Evolutionary conservation across 179 eudicot species (phyloP).

Genomic region (Silene noctiflora): DNA sequence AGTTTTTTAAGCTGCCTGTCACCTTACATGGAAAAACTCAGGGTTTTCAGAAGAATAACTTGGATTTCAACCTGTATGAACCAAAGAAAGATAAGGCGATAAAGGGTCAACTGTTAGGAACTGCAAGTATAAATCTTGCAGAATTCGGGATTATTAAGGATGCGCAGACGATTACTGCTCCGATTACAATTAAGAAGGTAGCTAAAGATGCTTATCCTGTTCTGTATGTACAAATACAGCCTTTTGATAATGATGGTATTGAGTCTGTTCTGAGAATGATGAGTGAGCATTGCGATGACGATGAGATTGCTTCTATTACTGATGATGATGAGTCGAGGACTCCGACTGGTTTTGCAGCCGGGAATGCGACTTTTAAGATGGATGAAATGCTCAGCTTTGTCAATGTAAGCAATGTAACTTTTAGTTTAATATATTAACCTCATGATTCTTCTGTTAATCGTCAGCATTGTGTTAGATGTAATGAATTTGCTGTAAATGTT

Average conservation of each 20-base stretch:
- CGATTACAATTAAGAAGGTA: conserved; percentile 58
- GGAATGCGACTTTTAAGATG: conserved; percentile 36
- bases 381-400: conserved; percentile 49
- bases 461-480: too few relatives aligned
- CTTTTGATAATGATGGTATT: conserved; percentile 62
- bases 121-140: conserved; percentile 59
- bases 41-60: conserved; percentile 59
- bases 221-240: conserved; percentile 54
- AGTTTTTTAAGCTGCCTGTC: conserved; percentile 56
- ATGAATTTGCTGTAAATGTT: too few relatives aligned
- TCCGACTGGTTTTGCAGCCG: conserved; percentile 42
- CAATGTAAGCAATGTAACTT: conserved; percentile 21
- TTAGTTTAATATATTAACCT: background rate
- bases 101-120: conserved; percentile 72
- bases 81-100: conserved; percentile 60
- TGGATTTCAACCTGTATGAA: conserved; percentile 77
- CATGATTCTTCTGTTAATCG: too few relatives aligned
- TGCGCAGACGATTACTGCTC: conserved; percentile 33
- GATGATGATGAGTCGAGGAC: conserved; percentile 76
- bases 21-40: conserved; percentile 46
- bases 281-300: conserved; percentile 53
- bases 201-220: conserved; percentile 51
- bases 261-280: conserved; percentile 47
- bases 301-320: conserved; percentile 43
- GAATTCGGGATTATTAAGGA: conserved; percentile 74